These are phyloP conservation scores for Zarea fungicola DNA, from an alignment of 2,329 filamentous ascomycete species.

Conservation along the genomic window DNA sequence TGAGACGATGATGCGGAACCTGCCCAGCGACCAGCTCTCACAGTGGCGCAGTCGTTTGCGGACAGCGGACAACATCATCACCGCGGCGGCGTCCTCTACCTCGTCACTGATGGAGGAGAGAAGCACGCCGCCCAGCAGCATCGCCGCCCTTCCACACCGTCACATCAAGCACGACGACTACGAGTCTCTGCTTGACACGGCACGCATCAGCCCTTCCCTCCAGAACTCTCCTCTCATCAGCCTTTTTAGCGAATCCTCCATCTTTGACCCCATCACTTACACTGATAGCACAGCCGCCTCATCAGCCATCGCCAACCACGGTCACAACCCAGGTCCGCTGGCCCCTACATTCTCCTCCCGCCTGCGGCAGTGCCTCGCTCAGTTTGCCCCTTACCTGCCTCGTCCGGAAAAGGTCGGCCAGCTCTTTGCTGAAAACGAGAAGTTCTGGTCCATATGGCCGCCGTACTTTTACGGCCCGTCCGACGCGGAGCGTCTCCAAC, in stretches of 20 bases:
- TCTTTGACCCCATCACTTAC: slow-evolving; percentile 1
- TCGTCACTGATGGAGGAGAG: not conserved
- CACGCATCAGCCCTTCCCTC: not conserved
- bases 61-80: slow-evolving; percentile 7
- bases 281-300: not conserved
- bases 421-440: slow-evolving; percentile 20
- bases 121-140: not conserved
- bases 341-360: not conserved
- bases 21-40: not conserved
- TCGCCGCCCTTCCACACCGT: not conserved
- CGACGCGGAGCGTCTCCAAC: slow-evolving; percentile 6
- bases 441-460: slow-evolving; percentile 23
- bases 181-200: not conserved
- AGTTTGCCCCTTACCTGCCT: slow-evolving; percentile 13
- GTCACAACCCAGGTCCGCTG: not conserved
- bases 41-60: not conserved
- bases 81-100: not conserved
- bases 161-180: too few relatives aligned
- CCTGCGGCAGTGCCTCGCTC: slow-evolving; percentile 12
- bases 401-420: slow-evolving; percentile 12
- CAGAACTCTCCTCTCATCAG: slow-evolving; percentile 4
- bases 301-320: too few relatives aligned
- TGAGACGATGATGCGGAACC: slow-evolving; percentile 19
- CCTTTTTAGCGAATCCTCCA: slow-evolving; percentile 7
- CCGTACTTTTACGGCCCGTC: slow-evolving; percentile 14